Conservation (phyloP, 2,329 filamentous ascomycete species). For the Fusarium sp. region DNA sequence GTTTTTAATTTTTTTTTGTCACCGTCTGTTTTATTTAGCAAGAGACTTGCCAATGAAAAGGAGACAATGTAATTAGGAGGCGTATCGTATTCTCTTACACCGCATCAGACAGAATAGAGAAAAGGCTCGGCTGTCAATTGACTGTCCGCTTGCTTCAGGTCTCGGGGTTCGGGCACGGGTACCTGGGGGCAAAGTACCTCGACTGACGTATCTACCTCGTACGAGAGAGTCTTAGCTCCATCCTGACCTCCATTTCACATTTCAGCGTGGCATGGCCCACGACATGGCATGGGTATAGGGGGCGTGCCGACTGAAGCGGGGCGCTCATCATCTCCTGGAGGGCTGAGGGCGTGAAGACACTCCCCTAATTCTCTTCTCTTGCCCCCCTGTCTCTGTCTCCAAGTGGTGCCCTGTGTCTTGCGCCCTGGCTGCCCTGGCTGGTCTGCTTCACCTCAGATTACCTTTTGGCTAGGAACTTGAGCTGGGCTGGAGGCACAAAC, state of each 20-base stretch:
- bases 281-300: conserved; percentile 1
- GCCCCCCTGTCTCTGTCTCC: conserved; percentile 36
- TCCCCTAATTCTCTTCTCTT: conserved; percentile 11
- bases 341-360: conserved; percentile 29
- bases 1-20: conserved; percentile 37
- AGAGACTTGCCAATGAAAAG: not conserved
- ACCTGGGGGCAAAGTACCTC: conserved; percentile 43
- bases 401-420: conserved; percentile 46
- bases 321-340: conserved; percentile 34
- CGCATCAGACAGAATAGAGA: conserved; percentile 29
- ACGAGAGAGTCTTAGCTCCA: conserved; percentile 33
- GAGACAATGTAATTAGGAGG: conserved; percentile 6
- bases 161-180: conserved; percentile 22
- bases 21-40: conserved; percentile 23
- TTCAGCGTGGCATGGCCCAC: conserved; percentile 25
- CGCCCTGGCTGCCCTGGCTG: conserved; percentile 46
- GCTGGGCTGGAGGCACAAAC: conserved; percentile 47
- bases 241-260: conserved; percentile 42
- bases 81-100: conserved; percentile 33
- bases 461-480: conserved; percentile 45
- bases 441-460: conserved; percentile 51
- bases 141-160: conserved; percentile 39
- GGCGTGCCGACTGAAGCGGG: conserved; percentile 16
- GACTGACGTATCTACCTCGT: conserved; percentile 48
- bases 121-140: conserved; percentile 17